phyloP scores from a whole-genome alignment of 305 asterid species.

The Salvia sclarea region DNA sequence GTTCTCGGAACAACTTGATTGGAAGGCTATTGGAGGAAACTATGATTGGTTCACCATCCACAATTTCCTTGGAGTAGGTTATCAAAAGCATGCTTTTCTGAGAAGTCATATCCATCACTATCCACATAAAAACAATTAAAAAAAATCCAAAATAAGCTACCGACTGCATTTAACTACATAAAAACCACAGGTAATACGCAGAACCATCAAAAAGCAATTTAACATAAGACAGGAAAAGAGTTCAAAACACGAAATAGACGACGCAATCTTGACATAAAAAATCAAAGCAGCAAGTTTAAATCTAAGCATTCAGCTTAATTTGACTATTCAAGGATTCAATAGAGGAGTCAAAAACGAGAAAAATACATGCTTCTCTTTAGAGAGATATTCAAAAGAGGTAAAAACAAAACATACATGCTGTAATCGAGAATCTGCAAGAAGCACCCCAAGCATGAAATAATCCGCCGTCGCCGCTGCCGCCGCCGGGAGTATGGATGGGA shows the following conservation, averaged over 20 bases:
- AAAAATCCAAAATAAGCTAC: constrained; percentile 21
- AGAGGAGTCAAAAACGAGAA: neutral
- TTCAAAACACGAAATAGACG: neutral
- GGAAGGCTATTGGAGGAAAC: constrained; percentile 76
- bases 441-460: constrained; percentile 22
- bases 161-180: neutral
- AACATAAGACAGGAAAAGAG: neutral
- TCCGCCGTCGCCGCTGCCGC: constrained; percentile 2
- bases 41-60: constrained; percentile 68
- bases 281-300: neutral
- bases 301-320: neutral
- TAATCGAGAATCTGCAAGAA: constrained; percentile 8
- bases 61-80: constrained; percentile 64
- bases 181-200: neutral
- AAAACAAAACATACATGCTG: constrained; percentile 23
- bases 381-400: constrained; percentile 20
- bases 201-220: neutral
- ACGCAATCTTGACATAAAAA: constrained; percentile 13
- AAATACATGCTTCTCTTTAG: neutral
- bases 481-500: constrained; percentile 17
- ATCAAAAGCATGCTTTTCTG: constrained; percentile 51
- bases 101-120: constrained; percentile 43
- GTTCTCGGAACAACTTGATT: constrained; percentile 62
- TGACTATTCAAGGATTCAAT: neutral
- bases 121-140: constrained; percentile 1